Percentiles rank a stretch among this genome's conserved stretches.
Conservation (phyloP, 345 rosid genomes). For the Citrus reticulata region DNA sequence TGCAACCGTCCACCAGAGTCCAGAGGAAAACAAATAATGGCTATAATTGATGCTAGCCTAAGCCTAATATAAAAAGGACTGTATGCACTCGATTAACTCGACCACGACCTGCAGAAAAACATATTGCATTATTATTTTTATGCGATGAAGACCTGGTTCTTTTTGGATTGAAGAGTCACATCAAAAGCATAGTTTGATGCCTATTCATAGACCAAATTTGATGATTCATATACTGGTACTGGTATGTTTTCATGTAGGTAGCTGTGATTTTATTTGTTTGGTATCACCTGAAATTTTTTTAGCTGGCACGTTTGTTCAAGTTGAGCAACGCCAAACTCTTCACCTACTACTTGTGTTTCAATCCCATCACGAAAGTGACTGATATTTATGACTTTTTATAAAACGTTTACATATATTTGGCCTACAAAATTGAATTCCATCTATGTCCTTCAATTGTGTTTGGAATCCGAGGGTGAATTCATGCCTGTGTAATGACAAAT, state of each 20-base stretch:
- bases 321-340: conserved; percentile 6
- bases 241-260: conserved; percentile 5
- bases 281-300: conserved; percentile 21
- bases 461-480: background rate
- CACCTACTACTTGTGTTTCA: conserved; percentile 11
- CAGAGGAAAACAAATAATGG: background rate
- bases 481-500: no score
- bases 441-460: background rate
- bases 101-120: background rate
- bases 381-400: background rate
- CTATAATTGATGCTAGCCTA: background rate
- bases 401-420: background rate
- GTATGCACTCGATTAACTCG: background rate
- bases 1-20: background rate
- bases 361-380: background rate
- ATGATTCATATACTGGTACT: no score
- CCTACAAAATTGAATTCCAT: background rate
- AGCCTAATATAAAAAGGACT: no score
- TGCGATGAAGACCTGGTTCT: background rate
- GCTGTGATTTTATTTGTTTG: conserved; percentile 21
- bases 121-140: background rate
- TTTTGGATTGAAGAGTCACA: background rate
- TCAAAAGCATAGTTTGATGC: conserved; percentile 2
- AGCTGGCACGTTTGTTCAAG: conserved; percentile 12
- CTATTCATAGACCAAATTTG: conserved; percentile 2